These are phyloP conservation scores for Apiotrichum laibachii DNA, from an alignment of 1,284 basidiomycete genomes.

Conservation along the genomic window DNA sequence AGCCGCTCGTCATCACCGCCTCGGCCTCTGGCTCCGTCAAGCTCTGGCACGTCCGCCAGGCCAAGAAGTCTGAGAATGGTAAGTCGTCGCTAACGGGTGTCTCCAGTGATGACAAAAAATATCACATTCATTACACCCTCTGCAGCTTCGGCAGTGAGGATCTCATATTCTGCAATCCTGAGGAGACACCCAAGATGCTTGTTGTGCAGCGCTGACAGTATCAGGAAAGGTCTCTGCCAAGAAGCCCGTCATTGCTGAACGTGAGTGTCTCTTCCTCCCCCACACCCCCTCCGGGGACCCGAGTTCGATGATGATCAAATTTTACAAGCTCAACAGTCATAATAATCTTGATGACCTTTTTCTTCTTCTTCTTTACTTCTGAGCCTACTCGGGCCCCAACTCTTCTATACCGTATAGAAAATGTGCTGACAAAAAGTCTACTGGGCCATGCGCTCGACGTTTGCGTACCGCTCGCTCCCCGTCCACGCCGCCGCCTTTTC, in stretches of 20 bases:
- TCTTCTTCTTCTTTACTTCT: slow-evolving; percentile 52
- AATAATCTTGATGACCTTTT: slow-evolving; percentile 42
- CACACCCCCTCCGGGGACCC: background rate
- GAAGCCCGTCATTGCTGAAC: slow-evolving; percentile 34
- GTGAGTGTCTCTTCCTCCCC: slow-evolving; percentile 35
- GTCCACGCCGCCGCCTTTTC: slow-evolving; percentile 74
- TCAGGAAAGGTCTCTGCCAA: slow-evolving; percentile 39
- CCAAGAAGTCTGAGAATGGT: slow-evolving; percentile 47
- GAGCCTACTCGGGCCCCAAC: slow-evolving; percentile 24
- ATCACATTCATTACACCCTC: slow-evolving; percentile 51
- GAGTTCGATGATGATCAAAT: slow-evolving; percentile 42
- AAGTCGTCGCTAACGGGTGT: slow-evolving; percentile 21
- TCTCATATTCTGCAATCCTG: slow-evolving; percentile 53
- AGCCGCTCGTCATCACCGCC: slow-evolving; percentile 51
- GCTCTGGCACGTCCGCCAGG: slow-evolving; percentile 50
- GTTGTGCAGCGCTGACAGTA: slow-evolving; percentile 1
- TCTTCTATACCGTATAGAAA: background rate
- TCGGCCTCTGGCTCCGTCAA: slow-evolving; percentile 50
- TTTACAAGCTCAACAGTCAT: slow-evolving; percentile 54
- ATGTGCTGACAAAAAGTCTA: slow-evolving; percentile 58
- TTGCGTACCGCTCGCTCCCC: slow-evolving; percentile 65
- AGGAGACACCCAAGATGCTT: slow-evolving; percentile 12
- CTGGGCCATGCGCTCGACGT: slow-evolving; percentile 71
- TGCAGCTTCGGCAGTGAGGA: slow-evolving; percentile 41
- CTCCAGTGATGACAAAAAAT: slow-evolving; percentile 44